Base-by-base conservation (phyloP, 2,329 filamentous ascomycete species). In the Madurella mycetomatis region DNA sequence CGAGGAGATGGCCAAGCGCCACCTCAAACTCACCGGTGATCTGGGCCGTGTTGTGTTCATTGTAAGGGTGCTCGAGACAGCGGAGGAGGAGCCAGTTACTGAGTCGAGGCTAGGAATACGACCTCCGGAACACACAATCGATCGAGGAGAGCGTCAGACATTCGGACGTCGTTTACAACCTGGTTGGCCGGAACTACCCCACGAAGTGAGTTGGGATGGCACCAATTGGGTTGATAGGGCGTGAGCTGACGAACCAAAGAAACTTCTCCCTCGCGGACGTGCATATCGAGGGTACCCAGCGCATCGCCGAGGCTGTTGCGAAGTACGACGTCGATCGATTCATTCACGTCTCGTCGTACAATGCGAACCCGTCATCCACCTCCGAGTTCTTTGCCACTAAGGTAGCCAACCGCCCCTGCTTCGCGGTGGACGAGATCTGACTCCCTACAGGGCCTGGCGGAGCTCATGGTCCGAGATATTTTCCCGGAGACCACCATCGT, bases 271-370 rank as follows among this genome's bases (percentile, higher is more conserved):
- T 96, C 57, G 87, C 90, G 65, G 92, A 97, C 70, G 91, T 97
- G 41, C 91, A 99, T 67, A 84, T 97, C 40, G 91, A 96, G 71
- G 91, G 92, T 59, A 87, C 88, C 16, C 88, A 95, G 76, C 87
- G 94, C 63, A 99, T 99, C 66, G 90, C 84, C 48, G 90, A 96
- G 69, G 91, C 94, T 50, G 90, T 91, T 50, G 94, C 92, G 66
- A 99, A 99, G 75, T 99, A 99, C 74, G 92, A 99, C 67, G 85
- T 96, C 63, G 94, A 99, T 74, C 86, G 94, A 61, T 99, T 90
- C 73, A 91, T 99, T 61, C 94, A 99, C 66, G 86, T 99, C 64
- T 99, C 94, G 9, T 96, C 92, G 32, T 92, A 95, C 80, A 97
- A 92, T 68, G 92, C 90, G 54, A 78, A 87, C 71, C 80, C 83